Evolutionary conservation across 2,329 filamentous ascomycete genomes (phyloP).

Genomic region (Atkinsonella hypoxylon): DNA sequence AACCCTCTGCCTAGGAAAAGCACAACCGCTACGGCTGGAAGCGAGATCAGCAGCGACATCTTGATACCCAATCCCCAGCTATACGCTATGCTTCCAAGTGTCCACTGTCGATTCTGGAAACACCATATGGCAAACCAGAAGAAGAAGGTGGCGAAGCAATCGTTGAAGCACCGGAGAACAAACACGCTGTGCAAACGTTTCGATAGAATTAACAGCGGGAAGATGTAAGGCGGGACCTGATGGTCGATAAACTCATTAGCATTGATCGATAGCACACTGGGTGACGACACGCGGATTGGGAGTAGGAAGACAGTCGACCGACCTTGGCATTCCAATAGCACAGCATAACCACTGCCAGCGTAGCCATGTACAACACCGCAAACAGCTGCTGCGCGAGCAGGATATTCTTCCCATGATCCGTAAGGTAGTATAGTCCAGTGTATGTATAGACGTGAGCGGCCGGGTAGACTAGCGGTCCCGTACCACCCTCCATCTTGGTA

Average conservation of each 20-base stretch:
- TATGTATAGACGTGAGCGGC: conserved; percentile 91
- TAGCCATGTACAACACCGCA: conserved; percentile 63
- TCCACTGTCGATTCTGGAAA: conserved; percentile 66
- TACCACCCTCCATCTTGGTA: conserved; percentile 70
- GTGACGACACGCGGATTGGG: too few species aligned
- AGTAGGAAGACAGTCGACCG: conserved; percentile 5
- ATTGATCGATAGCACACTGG: background rate
- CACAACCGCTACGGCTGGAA: conserved; percentile 69
- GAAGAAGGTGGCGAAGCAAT: conserved; percentile 76
- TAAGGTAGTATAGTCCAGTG: conserved; percentile 64
- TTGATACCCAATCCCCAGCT: conserved; percentile 80
- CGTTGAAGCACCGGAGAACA: conserved; percentile 87
- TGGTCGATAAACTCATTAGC: background rate
- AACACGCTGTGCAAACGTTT: conserved; percentile 93
- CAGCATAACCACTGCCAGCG: conserved; percentile 63
- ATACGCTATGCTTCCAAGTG: conserved; percentile 59
- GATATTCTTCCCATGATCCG: conserved; percentile 64
- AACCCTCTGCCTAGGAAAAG: conserved; percentile 65
- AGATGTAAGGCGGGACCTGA: conserved; percentile 73
- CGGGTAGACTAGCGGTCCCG: conserved; percentile 90
- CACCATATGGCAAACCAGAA: conserved; percentile 72
- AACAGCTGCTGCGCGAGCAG: conserved; percentile 76
- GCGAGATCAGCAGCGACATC: conserved; percentile 77
- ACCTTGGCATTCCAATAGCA: conserved; percentile 71
- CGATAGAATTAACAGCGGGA: conserved; percentile 74